Base-by-base conservation (phyloP, 179 eudicot genomes). In the Silene noctiflora region DNA sequence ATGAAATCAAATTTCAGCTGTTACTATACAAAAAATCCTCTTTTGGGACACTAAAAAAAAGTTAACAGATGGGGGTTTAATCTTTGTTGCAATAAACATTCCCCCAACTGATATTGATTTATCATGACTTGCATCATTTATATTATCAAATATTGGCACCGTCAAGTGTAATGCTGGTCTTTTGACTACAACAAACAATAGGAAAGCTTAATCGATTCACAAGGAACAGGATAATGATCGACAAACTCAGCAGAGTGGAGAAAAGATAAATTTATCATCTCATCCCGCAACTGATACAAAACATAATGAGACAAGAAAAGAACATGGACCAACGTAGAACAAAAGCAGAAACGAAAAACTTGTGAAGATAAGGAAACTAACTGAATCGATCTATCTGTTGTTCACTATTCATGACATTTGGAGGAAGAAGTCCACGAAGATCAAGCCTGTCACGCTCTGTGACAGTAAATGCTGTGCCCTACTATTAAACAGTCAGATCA, bases 401-500 rank as follows among this genome's bases (percentile, higher is more conserved):
- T 60, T 90, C 97, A 21, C 86, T 74, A 74, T 82, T 75, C 91
- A 90, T 90, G 77, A 94, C 94, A 87, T 91, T 94, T 42, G 98
- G 94, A 75, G 98, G 98, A 79, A 94, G 90, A 78, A 94, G 92
- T 55, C 98, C 98, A 6, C 98, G 94, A 81, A 94, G 94, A 80
- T 92, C 94, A 78, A 94, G 98, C 79, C 98, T 91, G 78, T 94
- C 94, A 70, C 97, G 88, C 77, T 94, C 98, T 3, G 97, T 94
- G 89, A 92, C 88, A 35, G 98, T 89, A 82, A 94, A 94, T 78
- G 98, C 93, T 21, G 98, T 94, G 62, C 98, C 98, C 98, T 94
- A 77, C 67, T 64, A 83, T 76, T 67, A 73, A 24, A 68, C 75
- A 81, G 68, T 74, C 24, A 74, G 16, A 62, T 75, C 78, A 76